Conservation (phyloP, 306 rosid genomes). For the Glycine tomentella region DNA sequence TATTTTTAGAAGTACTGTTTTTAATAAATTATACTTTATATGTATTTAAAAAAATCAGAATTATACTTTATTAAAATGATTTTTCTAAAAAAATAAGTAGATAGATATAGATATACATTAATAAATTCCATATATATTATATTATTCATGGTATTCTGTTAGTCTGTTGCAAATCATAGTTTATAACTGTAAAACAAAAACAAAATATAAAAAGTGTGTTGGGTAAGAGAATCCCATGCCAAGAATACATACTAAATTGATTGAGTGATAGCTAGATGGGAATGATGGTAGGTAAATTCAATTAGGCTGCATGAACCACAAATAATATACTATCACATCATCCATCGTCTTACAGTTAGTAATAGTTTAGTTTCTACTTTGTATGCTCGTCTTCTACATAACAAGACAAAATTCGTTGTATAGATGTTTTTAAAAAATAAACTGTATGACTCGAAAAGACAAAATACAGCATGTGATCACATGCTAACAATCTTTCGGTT, state of each 20-base stretch:
- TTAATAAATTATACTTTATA: no score
- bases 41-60: no score
- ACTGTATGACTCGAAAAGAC: slow-evolving; percentile 47
- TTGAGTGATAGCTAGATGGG: background rate
- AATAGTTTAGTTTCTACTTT: slow-evolving; percentile 13
- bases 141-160: no score
- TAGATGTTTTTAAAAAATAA: background rate
- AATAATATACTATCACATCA: slow-evolving; percentile 24
- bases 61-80: no score
- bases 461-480: slow-evolving; percentile 82
- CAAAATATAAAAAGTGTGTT: background rate
- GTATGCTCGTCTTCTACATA: background rate
- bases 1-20: no score
- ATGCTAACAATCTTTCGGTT: slow-evolving; percentile 64
- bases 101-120: no score
- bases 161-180: background rate
- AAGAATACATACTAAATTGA: slow-evolving; percentile 1
- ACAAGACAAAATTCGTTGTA: slow-evolving; percentile 34
- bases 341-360: slow-evolving; percentile 6
- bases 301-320: slow-evolving; percentile 34
- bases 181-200: background rate
- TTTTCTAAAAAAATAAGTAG: no score
- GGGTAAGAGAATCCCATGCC: slow-evolving; percentile 22
- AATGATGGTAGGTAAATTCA: background rate
- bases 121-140: no score